These are phyloP conservation scores for Mucor saturninus DNA, from an alignment of 371 early-diverging fungal species.

Conservation along the genomic window DNA sequence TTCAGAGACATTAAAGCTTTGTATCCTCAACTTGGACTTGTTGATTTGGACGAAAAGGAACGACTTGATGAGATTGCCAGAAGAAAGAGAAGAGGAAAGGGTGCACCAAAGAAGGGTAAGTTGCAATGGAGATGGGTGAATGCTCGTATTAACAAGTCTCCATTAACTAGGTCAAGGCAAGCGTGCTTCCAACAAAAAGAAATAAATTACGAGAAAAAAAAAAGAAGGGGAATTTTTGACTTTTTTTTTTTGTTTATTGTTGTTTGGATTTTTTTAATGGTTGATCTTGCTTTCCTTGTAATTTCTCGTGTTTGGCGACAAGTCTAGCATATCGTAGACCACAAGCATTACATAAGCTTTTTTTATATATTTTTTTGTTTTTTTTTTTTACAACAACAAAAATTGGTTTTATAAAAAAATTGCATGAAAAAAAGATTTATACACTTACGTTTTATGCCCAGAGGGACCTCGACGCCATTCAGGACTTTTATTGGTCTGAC, in stretches of 20 bases:
- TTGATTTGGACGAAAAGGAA: conserved; percentile 69
- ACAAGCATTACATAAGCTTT: conserved; percentile 80
- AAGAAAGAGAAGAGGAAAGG: conserved; percentile 80
- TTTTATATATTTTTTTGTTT: not conserved
- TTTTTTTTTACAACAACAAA: not conserved
- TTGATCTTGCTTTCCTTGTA: conserved; percentile 9
- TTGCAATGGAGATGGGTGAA: too few species aligned
- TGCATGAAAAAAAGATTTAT: not conserved
- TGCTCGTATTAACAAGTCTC: not conserved
- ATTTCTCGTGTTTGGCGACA: conserved; percentile 53
- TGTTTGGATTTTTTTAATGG: not conserved
- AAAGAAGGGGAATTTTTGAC: conserved; percentile 1
- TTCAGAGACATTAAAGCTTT: conserved; percentile 65
- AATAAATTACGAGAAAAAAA: conserved; percentile 37
- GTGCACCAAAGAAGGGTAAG: conserved; percentile 82
- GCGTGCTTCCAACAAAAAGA: conserved; percentile 67
- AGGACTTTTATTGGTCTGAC: conserved; percentile 45
- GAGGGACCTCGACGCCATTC: conserved; percentile 76
- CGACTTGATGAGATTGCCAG: conserved; percentile 73
- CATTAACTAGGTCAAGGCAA: conserved; percentile 61
- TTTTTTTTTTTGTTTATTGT: conserved; percentile 10
- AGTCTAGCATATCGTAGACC: conserved; percentile 77
- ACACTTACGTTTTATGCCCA: conserved; percentile 75
- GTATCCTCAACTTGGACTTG: conserved; percentile 63
- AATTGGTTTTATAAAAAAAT: not conserved